A percentile compares a stretch with the other conserved stretches of the same genome.
These are phyloP conservation scores for Neurospora sp. DNA, from an alignment of 495 filamentous ascomycete genomes.

Conservation along the genomic window DNA sequence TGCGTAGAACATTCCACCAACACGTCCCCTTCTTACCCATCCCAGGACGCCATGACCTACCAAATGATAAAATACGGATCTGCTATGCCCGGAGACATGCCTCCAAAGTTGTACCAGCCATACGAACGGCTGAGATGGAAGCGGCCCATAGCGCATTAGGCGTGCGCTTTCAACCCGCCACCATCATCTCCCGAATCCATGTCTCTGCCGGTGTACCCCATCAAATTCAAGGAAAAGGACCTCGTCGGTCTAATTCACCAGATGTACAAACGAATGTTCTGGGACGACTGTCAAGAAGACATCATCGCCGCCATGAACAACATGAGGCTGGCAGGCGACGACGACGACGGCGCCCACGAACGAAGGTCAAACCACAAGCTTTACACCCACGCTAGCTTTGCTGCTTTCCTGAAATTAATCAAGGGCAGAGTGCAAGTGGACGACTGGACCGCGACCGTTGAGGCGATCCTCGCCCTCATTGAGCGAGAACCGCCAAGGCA, in stretches of 20 bases:
- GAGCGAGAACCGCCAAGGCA: background rate
- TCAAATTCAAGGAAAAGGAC: background rate
- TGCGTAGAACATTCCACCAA: conserved; percentile 21
- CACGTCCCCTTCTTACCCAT: conserved; percentile 13
- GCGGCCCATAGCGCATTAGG: background rate
- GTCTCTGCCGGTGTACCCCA: background rate
- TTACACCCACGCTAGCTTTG: background rate
- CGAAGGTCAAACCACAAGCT: background rate
- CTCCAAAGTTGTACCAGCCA: conserved; percentile 16
- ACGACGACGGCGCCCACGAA: background rate
- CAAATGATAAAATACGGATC: background rate
- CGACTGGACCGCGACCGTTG: background rate
- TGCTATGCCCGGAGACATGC: conserved; percentile 6
- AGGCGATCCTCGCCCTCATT: background rate
- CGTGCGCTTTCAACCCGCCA: conserved; percentile 5
- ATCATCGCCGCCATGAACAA: background rate
- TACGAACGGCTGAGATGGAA: conserved; percentile 1
- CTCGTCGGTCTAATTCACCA: background rate
- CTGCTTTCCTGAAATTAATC: background rate
- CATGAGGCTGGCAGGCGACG: rapidly evolving
- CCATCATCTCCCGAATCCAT: background rate
- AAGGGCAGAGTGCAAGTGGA: background rate
- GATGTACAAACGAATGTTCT: conserved; percentile 2
- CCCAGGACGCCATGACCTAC: conserved; percentile 7
- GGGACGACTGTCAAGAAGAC: background rate